phyloP scores from a whole-genome alignment of 352 stramenopile genomes.

The Pythium sp. region DNA sequence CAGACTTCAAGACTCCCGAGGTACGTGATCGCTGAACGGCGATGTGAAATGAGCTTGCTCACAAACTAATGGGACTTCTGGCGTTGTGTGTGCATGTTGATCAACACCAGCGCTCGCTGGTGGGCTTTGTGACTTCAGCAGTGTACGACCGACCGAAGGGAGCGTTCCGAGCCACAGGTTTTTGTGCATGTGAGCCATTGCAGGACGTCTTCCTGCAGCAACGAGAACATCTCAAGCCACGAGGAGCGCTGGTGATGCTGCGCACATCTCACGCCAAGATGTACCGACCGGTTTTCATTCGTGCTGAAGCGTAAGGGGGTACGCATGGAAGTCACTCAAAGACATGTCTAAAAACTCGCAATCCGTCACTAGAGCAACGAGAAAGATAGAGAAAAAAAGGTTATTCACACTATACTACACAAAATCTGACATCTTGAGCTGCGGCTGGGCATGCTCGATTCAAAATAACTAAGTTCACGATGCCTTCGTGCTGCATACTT shows the following conservation, averaged over 20 bases:
- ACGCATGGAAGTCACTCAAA: background rate
- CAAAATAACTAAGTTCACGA: slow-evolving; percentile 17
- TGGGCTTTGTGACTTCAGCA: slow-evolving; percentile 70
- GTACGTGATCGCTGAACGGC: background rate
- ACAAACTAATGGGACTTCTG: background rate
- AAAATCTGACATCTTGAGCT: slow-evolving; percentile 18
- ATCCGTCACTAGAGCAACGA: background rate
- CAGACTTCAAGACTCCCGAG: slow-evolving; percentile 8
- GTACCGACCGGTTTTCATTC: slow-evolving; percentile 38
- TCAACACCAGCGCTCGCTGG: slow-evolving; percentile 30
- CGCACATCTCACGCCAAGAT: slow-evolving; percentile 43
- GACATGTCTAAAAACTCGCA: background rate
- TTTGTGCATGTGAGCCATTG: slow-evolving; percentile 60
- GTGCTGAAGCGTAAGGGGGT: slow-evolving; percentile 3
- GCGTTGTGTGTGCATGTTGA: background rate
- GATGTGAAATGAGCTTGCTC: background rate
- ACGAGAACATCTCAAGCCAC: background rate
- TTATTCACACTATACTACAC: slow-evolving; percentile 20
- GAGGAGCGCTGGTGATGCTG: slow-evolving; percentile 46
- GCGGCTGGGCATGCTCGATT: slow-evolving; percentile 9
- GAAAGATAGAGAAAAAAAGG: slow-evolving; percentile 6
- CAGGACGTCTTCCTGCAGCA: slow-evolving; percentile 53
- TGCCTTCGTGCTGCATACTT: slow-evolving; percentile 1
- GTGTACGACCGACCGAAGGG: slow-evolving; percentile 79
- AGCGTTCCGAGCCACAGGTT: slow-evolving; percentile 57